Base-by-base conservation (phyloP, 2,329 filamentous ascomycete genomes). In the Colletotrichum plurivorum region DNA sequence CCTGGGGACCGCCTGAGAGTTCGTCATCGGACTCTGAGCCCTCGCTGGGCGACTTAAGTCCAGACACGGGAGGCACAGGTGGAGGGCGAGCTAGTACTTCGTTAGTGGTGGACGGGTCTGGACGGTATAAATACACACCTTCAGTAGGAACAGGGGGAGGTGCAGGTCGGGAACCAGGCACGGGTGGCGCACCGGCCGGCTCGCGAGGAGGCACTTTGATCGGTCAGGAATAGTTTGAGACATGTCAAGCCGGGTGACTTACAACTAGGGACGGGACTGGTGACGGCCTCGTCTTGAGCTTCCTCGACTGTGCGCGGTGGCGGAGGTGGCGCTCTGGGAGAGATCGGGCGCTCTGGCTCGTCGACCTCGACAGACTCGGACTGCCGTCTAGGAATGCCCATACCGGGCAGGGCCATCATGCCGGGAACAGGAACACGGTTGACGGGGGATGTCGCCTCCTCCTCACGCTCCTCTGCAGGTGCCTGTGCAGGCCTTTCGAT, bases 1-100 rank as follows among this genome's bases (percentile, higher is more conserved):
- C 68, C 15, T 46, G 55, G 16, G 55, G 60, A 27, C 80, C 80
- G 61, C 84, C 83, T 10, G 92, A 94, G 74, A 94, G 83, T 78
- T 98, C 95, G 78, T 98, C 95, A 74, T 97, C 95, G 51, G 95
- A 96, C 77, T 93, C 93, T 1, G 94, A 97, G 36, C 94, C 94
- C 70, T 92, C 87, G 67, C 90, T 94, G 53, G 90, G 90, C 48
- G 93, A 93, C 55, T 66, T 69, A 27, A 66, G 48, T 18, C 87
- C 77, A 51, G 84, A 83, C 43, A 86, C 82, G 46, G 87, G 82
- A 58, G 87, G 84, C 48, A 84, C 84, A 41, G 88, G 88, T 2
- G 85, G 83, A 53, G 91, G 89, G 56, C 91, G 92, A 74, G 88
- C 92, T 94, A 74, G 25, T 74, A 62, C 58, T 63, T 20, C 46